These are phyloP conservation scores for Lichenothelia convexa DNA, from an alignment of 495 filamentous ascomycete species.

Conservation along the genomic window DNA sequence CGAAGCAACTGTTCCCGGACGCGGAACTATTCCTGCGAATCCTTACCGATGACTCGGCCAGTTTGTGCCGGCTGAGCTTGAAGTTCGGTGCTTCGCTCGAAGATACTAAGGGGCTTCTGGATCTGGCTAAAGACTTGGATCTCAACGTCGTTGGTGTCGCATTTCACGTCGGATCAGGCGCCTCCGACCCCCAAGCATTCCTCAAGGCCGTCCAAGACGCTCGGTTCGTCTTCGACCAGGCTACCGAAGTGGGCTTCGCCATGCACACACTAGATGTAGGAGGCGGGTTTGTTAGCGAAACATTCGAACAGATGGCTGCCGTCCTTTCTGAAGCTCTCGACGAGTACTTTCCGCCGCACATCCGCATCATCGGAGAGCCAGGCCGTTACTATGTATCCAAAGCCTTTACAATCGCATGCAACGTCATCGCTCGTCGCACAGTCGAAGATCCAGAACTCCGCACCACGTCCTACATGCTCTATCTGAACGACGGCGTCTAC, in stretches of 20 bases:
- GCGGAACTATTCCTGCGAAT: constrained; percentile 90
- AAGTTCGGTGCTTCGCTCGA: constrained; percentile 92
- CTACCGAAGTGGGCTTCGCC: constrained; percentile 53
- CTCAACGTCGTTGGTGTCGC: constrained; percentile 91
- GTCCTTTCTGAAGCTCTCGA: constrained; percentile 68
- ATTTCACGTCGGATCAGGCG: constrained; percentile 94
- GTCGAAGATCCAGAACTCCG: constrained; percentile 41
- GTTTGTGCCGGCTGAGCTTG: constrained; percentile 80
- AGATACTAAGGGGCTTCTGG: constrained; percentile 54
- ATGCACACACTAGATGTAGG: constrained; percentile 85
- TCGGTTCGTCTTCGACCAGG: constrained; percentile 77
- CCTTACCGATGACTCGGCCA: constrained; percentile 86
- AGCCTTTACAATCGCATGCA: constrained; percentile 86
- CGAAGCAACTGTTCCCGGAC: constrained; percentile 70
- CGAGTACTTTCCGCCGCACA: constrained; percentile 62
- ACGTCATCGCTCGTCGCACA: constrained; percentile 88
- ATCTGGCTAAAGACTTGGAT: constrained; percentile 68
- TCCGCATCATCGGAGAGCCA: constrained; percentile 89
- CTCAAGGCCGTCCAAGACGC: constrained; percentile 79
- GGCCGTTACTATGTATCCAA: constrained; percentile 84
- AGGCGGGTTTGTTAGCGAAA: constrained; percentile 75
- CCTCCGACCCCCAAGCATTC: constrained; percentile 77
- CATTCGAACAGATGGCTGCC: constrained; percentile 75
- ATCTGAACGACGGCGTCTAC: constrained; percentile 92
- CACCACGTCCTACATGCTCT: constrained; percentile 72